Conservation (phyloP, 1,284 basidiomycete genomes). For the Ceratobasidium sp. region DNA sequence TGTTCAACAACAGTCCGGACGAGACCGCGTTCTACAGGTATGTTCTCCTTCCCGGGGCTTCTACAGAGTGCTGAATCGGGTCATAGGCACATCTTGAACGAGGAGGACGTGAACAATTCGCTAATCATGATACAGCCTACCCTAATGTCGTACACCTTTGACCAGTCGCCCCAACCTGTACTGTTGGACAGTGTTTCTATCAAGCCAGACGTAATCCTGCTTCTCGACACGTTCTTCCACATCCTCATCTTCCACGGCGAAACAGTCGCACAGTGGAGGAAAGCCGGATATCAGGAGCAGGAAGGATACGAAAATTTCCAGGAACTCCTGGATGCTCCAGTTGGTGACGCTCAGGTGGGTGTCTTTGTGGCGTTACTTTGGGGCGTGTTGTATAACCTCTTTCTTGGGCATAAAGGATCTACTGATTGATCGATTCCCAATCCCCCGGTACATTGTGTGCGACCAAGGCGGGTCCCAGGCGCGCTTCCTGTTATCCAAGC, state of each 20-base stretch:
- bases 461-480: conserved; percentile 98
- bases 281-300: conserved; percentile 99
- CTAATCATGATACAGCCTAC: conserved; percentile 99
- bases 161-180: conserved; percentile 89
- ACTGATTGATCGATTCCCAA: conserved; percentile 93
- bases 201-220: conserved; percentile 93
- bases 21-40: conserved; percentile 98
- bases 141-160: conserved; percentile 98
- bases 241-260: conserved; percentile 99
- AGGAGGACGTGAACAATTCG: conserved; percentile 99
- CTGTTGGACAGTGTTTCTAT: conserved; percentile 97
- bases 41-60: conserved; percentile 44
- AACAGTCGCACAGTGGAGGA: conserved; percentile 96
- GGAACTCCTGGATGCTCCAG: conserved; percentile 88
- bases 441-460: conserved; percentile 97
- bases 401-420: conserved; percentile 68
- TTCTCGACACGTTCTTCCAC: conserved; percentile 99
- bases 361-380: background rate
- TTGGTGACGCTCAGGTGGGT: conserved; percentile 70
- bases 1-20: conserved; percentile 99
- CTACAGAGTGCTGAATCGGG: background rate
- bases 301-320: conserved; percentile 99
- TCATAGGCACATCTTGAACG: conserved; percentile 88
- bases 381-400: background rate
- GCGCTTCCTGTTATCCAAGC: conserved; percentile 93